Percentiles rank a stretch among this genome's conserved stretches.
These are phyloP conservation scores for Tinospora cordifolia DNA, from an alignment of 164 flowering plant genomes.

Conservation along the genomic window DNA sequence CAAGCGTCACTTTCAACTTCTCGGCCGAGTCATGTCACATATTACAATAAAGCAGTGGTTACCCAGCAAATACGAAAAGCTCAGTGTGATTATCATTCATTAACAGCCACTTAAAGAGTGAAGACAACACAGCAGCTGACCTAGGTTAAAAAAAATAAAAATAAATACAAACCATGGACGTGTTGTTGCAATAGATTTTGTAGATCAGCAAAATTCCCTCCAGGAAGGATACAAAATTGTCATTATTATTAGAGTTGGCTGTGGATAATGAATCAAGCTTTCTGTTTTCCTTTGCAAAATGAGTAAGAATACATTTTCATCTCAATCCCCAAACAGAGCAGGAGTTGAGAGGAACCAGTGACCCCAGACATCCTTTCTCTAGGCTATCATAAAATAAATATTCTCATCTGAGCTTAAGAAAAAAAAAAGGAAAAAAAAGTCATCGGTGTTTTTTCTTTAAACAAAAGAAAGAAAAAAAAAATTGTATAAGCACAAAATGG, in stretches of 20 bases:
- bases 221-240: not conserved
- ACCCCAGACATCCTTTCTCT: not conserved
- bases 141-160: too few relatives aligned
- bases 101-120: too few relatives aligned
- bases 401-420: not conserved
- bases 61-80: too few relatives aligned
- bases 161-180: not conserved
- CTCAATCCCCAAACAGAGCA: not conserved
- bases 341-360: not conserved
- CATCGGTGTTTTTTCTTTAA: not conserved
- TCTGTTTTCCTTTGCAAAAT: not conserved
- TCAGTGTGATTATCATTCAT: too few relatives aligned
- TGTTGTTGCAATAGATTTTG: not conserved
- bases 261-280: not conserved
- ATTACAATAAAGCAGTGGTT: too few relatives aligned
- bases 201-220: not conserved
- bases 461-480: not conserved
- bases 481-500: not conserved
- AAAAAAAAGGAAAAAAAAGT: not conserved
- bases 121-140: too few relatives aligned
- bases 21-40: too few relatives aligned
- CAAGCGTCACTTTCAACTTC: too few relatives aligned
- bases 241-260: not conserved
- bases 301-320: not conserved
- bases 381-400: not conserved